These are phyloP conservation scores for Coffea eugenioides DNA, from an alignment of 257 asterid genomes.

Conservation along the genomic window DNA sequence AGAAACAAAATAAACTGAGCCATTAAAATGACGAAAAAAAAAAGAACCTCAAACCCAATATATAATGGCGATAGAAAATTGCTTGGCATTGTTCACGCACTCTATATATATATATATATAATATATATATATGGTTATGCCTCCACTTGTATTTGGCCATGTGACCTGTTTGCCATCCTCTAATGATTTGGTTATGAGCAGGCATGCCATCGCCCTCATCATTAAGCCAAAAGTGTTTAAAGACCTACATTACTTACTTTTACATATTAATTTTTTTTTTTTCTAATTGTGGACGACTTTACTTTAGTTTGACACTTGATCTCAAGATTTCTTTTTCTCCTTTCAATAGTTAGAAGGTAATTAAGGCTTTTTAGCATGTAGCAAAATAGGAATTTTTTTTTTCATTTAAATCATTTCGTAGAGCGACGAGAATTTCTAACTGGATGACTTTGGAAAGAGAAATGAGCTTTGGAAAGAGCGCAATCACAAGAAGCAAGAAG, in stretches of 20 bases:
- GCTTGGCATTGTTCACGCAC: neutral
- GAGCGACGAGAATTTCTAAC: no score
- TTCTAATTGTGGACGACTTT: neutral
- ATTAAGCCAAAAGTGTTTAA: neutral
- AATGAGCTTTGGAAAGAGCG: no score
- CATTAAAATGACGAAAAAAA: neutral
- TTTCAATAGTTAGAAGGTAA: neutral
- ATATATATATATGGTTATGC: neutral
- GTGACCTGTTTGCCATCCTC: constrained; percentile 10
- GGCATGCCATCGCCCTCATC: constrained; percentile 17
- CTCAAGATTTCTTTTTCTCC: neutral
- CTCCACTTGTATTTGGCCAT: constrained; percentile 8
- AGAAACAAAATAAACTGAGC: neutral
- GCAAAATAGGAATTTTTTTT: no score
- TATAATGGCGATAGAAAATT: neutral
- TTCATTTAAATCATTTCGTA: no score
- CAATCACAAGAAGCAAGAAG: no score
- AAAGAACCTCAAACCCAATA: neutral
- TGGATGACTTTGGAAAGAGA: neutral
- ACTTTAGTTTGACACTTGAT: neutral
- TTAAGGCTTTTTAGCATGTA: neutral
- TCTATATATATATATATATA: no score
- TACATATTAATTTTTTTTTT: neutral
- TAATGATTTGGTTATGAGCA: constrained; percentile 8
- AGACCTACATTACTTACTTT: neutral